Conservation (phyloP, 768 basidiomycete species). For the Peribolospora kevripleyi region DNA sequence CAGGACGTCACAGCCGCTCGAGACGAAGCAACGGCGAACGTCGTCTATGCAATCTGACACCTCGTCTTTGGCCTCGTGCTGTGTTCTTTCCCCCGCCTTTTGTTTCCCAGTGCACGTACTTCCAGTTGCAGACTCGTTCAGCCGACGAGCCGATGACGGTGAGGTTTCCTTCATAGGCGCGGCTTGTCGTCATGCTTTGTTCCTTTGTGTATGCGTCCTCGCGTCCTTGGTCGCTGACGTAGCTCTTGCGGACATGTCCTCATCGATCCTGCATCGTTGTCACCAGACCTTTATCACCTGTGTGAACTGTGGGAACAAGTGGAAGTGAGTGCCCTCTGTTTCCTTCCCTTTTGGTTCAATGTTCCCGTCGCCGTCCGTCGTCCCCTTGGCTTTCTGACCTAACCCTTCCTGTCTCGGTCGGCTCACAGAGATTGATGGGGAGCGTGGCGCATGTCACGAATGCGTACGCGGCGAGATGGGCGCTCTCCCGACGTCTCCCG, state of each 20-base stretch:
- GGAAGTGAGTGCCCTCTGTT: constrained; percentile 3
- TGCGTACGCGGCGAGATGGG: too few species aligned
- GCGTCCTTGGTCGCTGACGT: constrained; percentile 1
- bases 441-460: too few species aligned
- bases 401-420: too few species aligned
- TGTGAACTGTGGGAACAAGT: constrained; percentile 35
- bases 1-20: neutral
- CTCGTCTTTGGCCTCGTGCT: too few species aligned
- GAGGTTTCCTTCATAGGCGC: constrained; percentile 16
- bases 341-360: too few species aligned
- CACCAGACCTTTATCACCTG: constrained; percentile 68
- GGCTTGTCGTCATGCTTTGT: neutral
- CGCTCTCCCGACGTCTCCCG: too few species aligned
- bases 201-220: neutral
- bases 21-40: constrained; percentile 27
- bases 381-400: too few species aligned
- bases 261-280: neutral
- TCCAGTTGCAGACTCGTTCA: constrained; percentile 87
- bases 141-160: constrained; percentile 99
- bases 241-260: neutral
- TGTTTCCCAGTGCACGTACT: constrained; percentile 43
- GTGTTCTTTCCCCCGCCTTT: too few species aligned
- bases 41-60: too few species aligned
- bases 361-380: too few species aligned
- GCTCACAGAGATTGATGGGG: too few species aligned